A percentile compares a stretch with the other conserved stretches of the same genome.
Conservation (phyloP, 257 asterid genomes). For the Penstemon newberryi region DNA sequence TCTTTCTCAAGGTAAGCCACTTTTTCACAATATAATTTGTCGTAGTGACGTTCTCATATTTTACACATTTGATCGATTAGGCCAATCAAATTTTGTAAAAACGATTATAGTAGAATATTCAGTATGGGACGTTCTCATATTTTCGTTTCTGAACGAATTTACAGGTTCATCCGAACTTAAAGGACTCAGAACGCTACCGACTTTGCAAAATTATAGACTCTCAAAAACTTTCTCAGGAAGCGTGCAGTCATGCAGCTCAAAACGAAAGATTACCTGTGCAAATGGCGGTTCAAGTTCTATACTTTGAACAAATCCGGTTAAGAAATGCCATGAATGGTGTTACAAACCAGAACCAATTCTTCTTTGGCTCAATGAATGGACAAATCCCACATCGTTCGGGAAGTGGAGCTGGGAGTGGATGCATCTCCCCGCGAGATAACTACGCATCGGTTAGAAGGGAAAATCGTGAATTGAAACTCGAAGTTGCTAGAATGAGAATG, state of each 20-base stretch:
- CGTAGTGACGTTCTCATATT: not conserved
- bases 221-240: constrained; percentile 90
- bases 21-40: not conserved
- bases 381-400: constrained; percentile 77
- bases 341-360: constrained; percentile 57
- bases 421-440: constrained; percentile 93
- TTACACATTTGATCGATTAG: not conserved
- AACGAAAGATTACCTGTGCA: constrained; percentile 94
- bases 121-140: not conserved
- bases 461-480: constrained; percentile 87
- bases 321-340: constrained; percentile 93
- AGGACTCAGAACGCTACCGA: constrained; percentile 78
- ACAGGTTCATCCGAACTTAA: constrained; percentile 88
- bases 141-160: not conserved
- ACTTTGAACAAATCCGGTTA: constrained; percentile 85
- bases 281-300: constrained; percentile 92
- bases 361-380: constrained; percentile 61
- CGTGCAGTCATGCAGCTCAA: constrained; percentile 99
- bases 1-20: constrained; percentile 59
- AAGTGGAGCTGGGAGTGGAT: constrained; percentile 87
- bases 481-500: constrained; percentile 94
- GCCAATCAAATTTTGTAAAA: constrained; percentile 5
- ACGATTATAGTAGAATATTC: not conserved
- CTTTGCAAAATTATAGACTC: constrained; percentile 87
- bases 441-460: constrained; percentile 95